phyloP scores from a whole-genome alignment of 2,329 filamentous ascomycete genomes.

The Capronia coronata region DNA sequence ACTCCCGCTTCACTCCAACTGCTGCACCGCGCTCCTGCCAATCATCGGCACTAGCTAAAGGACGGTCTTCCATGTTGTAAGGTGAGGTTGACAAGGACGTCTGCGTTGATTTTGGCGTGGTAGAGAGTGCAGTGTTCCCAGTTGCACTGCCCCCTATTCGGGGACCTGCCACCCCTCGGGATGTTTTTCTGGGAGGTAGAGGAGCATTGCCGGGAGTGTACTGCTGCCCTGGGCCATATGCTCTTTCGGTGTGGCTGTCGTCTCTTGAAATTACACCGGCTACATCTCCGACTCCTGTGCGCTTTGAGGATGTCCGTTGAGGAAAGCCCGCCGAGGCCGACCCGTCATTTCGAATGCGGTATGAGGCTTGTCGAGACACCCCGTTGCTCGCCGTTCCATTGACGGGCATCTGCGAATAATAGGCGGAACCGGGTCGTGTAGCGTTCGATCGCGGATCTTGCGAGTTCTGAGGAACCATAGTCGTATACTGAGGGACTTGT shows the following conservation, averaged over 20 bases:
- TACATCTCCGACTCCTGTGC: slow-evolving; percentile 46
- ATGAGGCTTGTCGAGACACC: slow-evolving; percentile 38
- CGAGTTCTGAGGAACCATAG: slow-evolving; percentile 40
- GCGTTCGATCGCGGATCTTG: slow-evolving; percentile 34
- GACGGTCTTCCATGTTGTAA: slow-evolving; percentile 53
- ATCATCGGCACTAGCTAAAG: slow-evolving; percentile 68
- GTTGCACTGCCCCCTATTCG: slow-evolving; percentile 18
- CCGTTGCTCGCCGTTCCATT: slow-evolving; percentile 34
- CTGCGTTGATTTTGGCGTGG: slow-evolving; percentile 27
- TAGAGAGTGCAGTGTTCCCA: slow-evolving; percentile 25
- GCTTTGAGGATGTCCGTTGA: slow-evolving; percentile 58
- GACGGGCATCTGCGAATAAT: slow-evolving; percentile 41
- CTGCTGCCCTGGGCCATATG: slow-evolving; percentile 58
- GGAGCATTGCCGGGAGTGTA: slow-evolving; percentile 54
- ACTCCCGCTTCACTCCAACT: slow-evolving; percentile 70
- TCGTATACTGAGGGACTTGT: slow-evolving; percentile 39
- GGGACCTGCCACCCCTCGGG: slow-evolving; percentile 60
- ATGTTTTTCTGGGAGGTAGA: slow-evolving; percentile 68
- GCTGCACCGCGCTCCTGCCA: slow-evolving; percentile 97
- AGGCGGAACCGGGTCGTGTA: slow-evolving; percentile 43
- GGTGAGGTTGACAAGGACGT: slow-evolving; percentile 38
- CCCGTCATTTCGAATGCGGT: slow-evolving; percentile 54
- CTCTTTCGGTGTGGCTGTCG: slow-evolving; percentile 60
- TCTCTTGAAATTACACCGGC: slow-evolving; percentile 60
- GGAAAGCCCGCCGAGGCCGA: slow-evolving; percentile 51